These are phyloP conservation scores for Hansenula anomala DNA, from an alignment of 1,139 yeast species.

Conservation along the genomic window DNA sequence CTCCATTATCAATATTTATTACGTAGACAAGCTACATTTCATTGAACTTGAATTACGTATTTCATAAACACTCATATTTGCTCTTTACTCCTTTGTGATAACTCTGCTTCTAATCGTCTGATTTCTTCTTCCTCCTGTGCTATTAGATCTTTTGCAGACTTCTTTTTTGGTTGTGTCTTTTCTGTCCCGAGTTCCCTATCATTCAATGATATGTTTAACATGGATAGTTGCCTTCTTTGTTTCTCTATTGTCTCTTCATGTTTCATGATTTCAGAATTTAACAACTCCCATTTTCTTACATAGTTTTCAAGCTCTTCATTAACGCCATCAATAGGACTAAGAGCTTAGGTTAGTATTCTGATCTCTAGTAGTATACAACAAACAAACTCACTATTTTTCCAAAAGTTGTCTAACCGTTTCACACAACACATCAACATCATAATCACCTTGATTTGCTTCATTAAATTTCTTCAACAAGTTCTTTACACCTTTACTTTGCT, in stretches of 20 bases:
- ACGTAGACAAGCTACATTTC: no score
- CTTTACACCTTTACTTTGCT: conserved; percentile 18
- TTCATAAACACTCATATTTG: no score
- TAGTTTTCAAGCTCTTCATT: conserved; percentile 20
- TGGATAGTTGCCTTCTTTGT: conserved; percentile 23
- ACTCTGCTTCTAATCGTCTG: conserved; percentile 22
- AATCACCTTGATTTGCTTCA: conserved; percentile 19
- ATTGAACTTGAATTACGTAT: no score
- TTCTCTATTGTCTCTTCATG: conserved; percentile 29
- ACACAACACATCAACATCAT: conserved; percentile 27
- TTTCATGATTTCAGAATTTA: conserved; percentile 22
- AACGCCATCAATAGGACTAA: conserved; percentile 26
- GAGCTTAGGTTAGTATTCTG: conserved; percentile 1
- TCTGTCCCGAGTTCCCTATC: conserved; percentile 19
- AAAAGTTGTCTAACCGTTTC: conserved; percentile 26
- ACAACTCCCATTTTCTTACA: conserved; percentile 17
- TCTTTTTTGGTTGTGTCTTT: conserved; percentile 6
- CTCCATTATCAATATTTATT: no score
- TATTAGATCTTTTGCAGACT: conserved; percentile 19
- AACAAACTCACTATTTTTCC: conserved; percentile 20
- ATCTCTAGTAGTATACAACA: neutral
- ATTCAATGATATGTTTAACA: conserved; percentile 13
- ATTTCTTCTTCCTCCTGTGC: conserved; percentile 26
- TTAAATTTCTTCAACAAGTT: conserved; percentile 16
- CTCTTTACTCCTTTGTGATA: conserved; percentile 9